Evolutionary conservation across 306 rosid species (phyloP), one percentile per base, ranked within the genome.

Genomic region (Abrus precatorius): DNA sequence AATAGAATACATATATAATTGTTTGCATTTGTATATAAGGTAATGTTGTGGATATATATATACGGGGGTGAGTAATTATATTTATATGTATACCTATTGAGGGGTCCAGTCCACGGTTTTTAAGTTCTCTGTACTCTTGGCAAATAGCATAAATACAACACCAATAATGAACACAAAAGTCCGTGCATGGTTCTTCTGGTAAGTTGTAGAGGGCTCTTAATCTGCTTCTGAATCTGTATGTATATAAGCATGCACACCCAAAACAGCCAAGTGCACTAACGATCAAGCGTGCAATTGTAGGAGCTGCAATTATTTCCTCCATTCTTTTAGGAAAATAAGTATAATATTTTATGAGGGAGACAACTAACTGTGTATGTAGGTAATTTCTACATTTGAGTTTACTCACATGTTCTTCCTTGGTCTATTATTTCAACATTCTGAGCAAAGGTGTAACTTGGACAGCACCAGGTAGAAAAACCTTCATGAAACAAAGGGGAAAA

Each of bases 101-200:
- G 48, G 84, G 87, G 41, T 84, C 78, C 3, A 56, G 1, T 34
- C 87, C 82, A 57, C 87, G 87, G 45, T 81, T 76, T 57, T 81
- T 81, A 62, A 85, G 88, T 62, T 85, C 88, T 33, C 85, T 30
- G 56, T 85, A 34, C 43, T 85, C 85, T 81, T 85, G 88, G 20
- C 85, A 76, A 65, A 85, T 20, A 27, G 85, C 88, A 57, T 83
- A 81, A 60, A 2, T 0, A 41, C 6, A 0, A 63, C 83, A 85
- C 2, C 76, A 81, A 8, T 33, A 85, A 2, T 81, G 88, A 36
- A 85, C 80, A 4, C 80, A 77, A 7, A 12, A 81, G 34, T 85
- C 88, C 1, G 0, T 3, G 78, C 80, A 81, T 8, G 88, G 80
- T n/a, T 72, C 62, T 77, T 85, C 85, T 57, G 68, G 80, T 77